Evolutionary conservation across 176 grass and related monocot genomes (phyloP), one percentile per base, ranked within the genome.

Genomic region (Avena atlantica): DNA sequence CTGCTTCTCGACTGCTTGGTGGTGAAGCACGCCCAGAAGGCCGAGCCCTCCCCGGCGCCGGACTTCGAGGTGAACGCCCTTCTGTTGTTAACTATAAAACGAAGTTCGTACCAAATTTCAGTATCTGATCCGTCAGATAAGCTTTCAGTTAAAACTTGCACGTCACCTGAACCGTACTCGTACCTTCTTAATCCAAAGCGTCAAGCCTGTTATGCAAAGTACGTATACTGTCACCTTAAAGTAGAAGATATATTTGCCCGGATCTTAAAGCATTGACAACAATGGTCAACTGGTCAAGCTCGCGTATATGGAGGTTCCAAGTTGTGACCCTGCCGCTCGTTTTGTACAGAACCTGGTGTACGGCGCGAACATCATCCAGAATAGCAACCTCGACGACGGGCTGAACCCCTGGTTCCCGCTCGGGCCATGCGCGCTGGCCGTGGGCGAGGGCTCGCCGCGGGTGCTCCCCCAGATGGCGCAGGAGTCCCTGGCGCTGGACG

Each of bases 311-410:
- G 45, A 40, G 27, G 36, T 42, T 42, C 40, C 16, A 68, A 36
- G 65, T 7, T 1, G 9, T 80, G 58, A 80, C 11, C 13, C 2
- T 25, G 58, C 19, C 0, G 2, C 8, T 58, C 14, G 0, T 0
- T 57, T 72, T 44, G 0, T 44, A 23, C 86, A 98, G 93, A 92
- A 98, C 20, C 78, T 98, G 59, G 45, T 45, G 49, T 98, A 88
- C 23, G 93, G 96, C 56, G 92, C 83, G 42, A 98, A 95, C 88
- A 88, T 98, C 44, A 78, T 98, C n/a, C 57, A 92, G 78, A 95
- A 98, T 81, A 86, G 90, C 84, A 78, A 90, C 70, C 92, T 95
- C 2, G 76, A 74, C 61, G 96, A 98, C 17, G 93, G 88, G 0
- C 76, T 98, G 0, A 91, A 91, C 73, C 67, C 86, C 0, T 98